These are phyloP conservation scores for Nicotiana rustica DNA, from an alignment of 305 asterid species.

Conservation along the genomic window DNA sequence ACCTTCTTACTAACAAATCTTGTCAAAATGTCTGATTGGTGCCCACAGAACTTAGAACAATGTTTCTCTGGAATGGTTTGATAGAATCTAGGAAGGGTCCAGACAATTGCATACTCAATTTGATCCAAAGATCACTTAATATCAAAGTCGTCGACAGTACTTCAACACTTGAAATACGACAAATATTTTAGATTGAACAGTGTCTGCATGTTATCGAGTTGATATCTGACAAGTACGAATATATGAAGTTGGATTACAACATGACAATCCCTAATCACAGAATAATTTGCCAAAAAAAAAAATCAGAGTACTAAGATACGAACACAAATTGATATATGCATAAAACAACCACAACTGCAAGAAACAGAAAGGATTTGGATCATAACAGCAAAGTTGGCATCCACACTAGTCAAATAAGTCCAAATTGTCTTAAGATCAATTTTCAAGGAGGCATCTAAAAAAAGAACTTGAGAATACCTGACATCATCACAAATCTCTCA, in stretches of 20 bases:
- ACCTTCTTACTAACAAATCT: not conserved
- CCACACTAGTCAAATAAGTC: not conserved
- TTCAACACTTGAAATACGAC: not conserved
- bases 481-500: not conserved
- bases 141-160: not conserved
- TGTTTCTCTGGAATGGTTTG: not conserved
- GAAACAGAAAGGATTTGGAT: not conserved
- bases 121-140: slow-evolving; percentile 6
- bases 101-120: not conserved
- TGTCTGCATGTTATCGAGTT: not conserved
- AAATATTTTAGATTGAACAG: not conserved
- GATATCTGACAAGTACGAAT: not conserved
- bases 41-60: slow-evolving; percentile 16
- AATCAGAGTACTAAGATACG: not conserved
- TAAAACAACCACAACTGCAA: not conserved
- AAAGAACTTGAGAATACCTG: not conserved
- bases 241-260: not conserved
- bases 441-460: slow-evolving; percentile 1
- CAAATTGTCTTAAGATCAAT: not conserved
- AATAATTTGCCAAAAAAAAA: not conserved
- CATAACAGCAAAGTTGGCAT: not conserved
- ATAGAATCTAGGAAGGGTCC: not conserved
- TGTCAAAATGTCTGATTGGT: not conserved
- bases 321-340: not conserved
- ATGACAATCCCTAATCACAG: not conserved